These are phyloP conservation scores for Delitschia confertaspora DNA, from an alignment of 495 filamentous ascomycete species.

Conservation along the genomic window DNA sequence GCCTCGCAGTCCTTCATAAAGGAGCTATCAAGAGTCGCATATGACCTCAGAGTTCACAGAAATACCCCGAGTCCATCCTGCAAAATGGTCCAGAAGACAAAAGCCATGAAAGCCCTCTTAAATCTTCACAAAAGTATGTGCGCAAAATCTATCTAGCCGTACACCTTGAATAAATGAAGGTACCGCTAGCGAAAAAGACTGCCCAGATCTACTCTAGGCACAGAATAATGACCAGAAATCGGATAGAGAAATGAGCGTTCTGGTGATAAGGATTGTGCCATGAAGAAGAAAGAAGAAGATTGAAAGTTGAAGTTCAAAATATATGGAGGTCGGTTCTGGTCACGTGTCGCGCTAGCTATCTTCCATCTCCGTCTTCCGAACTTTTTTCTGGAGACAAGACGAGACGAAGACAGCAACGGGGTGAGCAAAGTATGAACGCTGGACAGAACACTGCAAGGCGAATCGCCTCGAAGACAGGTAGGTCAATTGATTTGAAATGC, in stretches of 20 bases:
- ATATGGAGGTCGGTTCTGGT: background rate
- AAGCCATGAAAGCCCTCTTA: too few species aligned
- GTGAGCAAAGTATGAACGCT: slow-evolving; percentile 28
- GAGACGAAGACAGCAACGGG: slow-evolving; percentile 2
- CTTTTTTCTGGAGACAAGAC: slow-evolving; percentile 3
- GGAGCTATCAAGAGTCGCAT: too few species aligned
- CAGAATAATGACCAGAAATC: slow-evolving; percentile 56
- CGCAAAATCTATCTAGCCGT: slow-evolving; percentile 64
- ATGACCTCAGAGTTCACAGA: too few species aligned
- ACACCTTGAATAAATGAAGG: slow-evolving; percentile 52
- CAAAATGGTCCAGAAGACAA: too few species aligned
- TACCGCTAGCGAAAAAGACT: slow-evolving; percentile 69
- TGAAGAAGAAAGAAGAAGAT: slow-evolving; percentile 2
- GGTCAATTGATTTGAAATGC: background rate
- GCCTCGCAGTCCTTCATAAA: too few species aligned
- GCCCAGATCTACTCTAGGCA: slow-evolving; percentile 50
- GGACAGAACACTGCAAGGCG: slow-evolving; percentile 31
- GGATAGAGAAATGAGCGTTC: slow-evolving; percentile 39
- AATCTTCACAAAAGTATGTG: slow-evolving; percentile 42
- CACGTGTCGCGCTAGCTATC: slow-evolving; percentile 14
- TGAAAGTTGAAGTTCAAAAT: background rate
- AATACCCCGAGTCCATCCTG: too few species aligned
- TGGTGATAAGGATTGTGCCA: slow-evolving; percentile 55
- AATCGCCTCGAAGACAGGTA: slow-evolving; percentile 27
- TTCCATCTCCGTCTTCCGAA: slow-evolving; percentile 16